phyloP scores from a whole-genome alignment of 192 early-diverging fungal species.

The Lobosporangium transversale region DNA sequence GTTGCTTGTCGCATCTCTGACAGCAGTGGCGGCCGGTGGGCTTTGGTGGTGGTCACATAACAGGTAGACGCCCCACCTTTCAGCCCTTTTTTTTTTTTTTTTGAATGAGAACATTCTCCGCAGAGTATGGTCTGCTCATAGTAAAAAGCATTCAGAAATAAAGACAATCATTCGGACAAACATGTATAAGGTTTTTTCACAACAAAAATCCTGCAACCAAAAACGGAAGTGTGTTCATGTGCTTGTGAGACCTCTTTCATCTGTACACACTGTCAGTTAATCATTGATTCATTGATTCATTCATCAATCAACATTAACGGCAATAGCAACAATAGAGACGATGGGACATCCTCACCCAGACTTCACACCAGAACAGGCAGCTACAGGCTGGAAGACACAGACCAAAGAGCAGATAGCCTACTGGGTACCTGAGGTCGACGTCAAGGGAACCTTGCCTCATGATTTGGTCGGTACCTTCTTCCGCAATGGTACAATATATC shows the following conservation, averaged over 20 bases:
- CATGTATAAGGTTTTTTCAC: too few relatives aligned
- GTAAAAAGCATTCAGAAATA: too few relatives aligned
- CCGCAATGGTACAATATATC: constrained; percentile 33
- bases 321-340: too few relatives aligned
- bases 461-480: constrained; percentile 52
- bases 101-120: too few relatives aligned
- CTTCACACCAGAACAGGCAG: constrained; percentile 22
- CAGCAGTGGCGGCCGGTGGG: constrained; percentile 12
- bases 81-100: constrained; percentile 4
- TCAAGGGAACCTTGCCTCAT: constrained; percentile 28
- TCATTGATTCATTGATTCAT: too few relatives aligned
- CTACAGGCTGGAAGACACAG: constrained; percentile 43
- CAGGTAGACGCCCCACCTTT: constrained; percentile 10
- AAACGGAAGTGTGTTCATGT: too few relatives aligned
- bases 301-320: too few relatives aligned
- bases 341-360: constrained; percentile 8
- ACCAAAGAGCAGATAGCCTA: constrained; percentile 30
- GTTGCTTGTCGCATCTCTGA: neutral
- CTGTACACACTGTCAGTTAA: too few relatives aligned
- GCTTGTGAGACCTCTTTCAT: too few relatives aligned
- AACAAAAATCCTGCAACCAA: too few relatives aligned
- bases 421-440: constrained; percentile 48
- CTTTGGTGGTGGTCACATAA: constrained; percentile 19
- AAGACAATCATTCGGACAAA: too few relatives aligned
- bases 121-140: too few relatives aligned